Conservation (phyloP, 352 stramenopile species). For the Phytophthora melonis region DNA sequence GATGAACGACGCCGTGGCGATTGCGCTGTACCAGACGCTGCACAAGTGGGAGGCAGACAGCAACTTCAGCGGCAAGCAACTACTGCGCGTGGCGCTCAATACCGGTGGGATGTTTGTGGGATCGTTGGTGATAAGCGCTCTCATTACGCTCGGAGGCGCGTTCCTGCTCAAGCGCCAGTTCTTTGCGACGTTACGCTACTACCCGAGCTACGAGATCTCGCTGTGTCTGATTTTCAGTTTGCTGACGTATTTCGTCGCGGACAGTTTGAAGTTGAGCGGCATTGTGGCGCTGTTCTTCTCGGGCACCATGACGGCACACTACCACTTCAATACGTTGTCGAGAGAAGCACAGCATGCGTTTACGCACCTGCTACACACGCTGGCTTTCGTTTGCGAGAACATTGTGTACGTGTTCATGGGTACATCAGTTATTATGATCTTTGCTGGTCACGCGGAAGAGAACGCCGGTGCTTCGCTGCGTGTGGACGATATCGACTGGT, state of each 20-base stretch:
- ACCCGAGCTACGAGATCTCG: constrained; percentile 89
- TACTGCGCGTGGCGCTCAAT: constrained; percentile 71
- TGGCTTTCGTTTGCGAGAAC: constrained; percentile 84
- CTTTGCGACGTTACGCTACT: constrained; percentile 80
- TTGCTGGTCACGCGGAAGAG: constrained; percentile 71
- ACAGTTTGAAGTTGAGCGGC: constrained; percentile 85
- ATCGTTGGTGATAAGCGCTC: constrained; percentile 73
- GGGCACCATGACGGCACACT: constrained; percentile 89
- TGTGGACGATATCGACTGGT: constrained; percentile 85
- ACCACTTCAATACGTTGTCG: constrained; percentile 89
- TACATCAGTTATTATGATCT: constrained; percentile 87
- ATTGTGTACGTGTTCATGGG: constrained; percentile 92
- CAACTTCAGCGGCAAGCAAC: constrained; percentile 67
- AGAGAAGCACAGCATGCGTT: constrained; percentile 85
- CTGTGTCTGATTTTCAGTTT: constrained; percentile 88
- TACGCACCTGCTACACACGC: constrained; percentile 85
- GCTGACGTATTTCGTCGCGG: constrained; percentile 86
- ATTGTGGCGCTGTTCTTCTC: constrained; percentile 96
- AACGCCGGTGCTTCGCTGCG: constrained; percentile 64
- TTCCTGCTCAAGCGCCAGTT: constrained; percentile 82
- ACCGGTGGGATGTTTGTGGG: constrained; percentile 82
- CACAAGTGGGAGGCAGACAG: constrained; percentile 88
- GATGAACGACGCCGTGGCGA: constrained; percentile 95
- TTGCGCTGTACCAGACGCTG: constrained; percentile 95
- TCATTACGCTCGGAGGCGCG: constrained; percentile 78